Evolutionary conservation across 148 eudicot genomes (phyloP), one percentile per base, ranked within the genome.

Genomic region (Chenopodium quinoa): DNA sequence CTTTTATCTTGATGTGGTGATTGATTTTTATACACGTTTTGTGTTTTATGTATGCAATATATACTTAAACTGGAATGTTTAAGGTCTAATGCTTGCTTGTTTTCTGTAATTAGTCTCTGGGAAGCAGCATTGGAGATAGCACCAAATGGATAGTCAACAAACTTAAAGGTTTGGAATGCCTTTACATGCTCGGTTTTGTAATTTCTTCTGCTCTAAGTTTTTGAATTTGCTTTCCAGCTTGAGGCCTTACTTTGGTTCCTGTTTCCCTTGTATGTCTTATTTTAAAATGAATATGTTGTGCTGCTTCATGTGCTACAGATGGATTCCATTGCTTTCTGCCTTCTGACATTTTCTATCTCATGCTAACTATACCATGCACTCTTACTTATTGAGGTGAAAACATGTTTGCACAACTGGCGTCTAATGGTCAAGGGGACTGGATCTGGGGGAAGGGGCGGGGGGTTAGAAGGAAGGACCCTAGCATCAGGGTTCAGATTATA

Each of bases 121-220:
- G 92, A 75, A 92, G 85, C 89, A 95, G 93, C 89, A 93, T 95
- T 78, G 92, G 90, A 75, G 93, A 92, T 75, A 85, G 97, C 79
- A 85, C 94, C 65, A 91, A 89, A 80, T 92, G 96, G 99, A 63
- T 95, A 77, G 91, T 93, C 47, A 93, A 92, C 87, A 95, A 93
- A 86, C 27, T 95, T 72, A 93, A 89, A 93, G 98, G 98, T 95
- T 82, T 68, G 93, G 17, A 80, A 52, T 85, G 78, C 86, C 81
- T 85, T 76, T 75, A 9, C 68, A 67, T 64, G 34, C 17, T 56
- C 16, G 0, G 25, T 58, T 60, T 10, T 74, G 13, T 74, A 4
- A 40, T 74, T 74, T 7, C 63, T 50, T 8, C n/a, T 25, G 3
- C 27, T 48, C 17, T 19, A 23, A 72, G 44, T 5, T 5, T 5